Evolutionary conservation across 1,139 yeast genomes (phyloP).

Genomic region (Blastobotrys arbuscula): DNA sequence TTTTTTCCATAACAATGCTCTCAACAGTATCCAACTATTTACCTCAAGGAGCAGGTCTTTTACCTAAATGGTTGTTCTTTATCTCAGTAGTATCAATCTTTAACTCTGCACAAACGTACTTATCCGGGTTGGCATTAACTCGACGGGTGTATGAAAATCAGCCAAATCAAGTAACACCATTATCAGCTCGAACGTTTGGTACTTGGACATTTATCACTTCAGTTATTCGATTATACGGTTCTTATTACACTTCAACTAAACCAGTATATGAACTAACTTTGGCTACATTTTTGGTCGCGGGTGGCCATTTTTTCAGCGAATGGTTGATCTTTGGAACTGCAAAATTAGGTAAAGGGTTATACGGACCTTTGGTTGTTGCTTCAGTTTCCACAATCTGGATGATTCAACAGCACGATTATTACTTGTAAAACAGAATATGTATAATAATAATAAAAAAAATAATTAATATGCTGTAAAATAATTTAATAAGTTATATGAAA

Average conservation of each 20-base stretch:
- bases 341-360: slow-evolving; percentile 77
- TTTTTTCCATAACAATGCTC: neutral
- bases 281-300: slow-evolving; percentile 80
- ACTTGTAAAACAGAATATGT: slow-evolving; percentile 25
- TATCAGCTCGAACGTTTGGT: slow-evolving; percentile 93
- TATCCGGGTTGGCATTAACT: slow-evolving; percentile 65
- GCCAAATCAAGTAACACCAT: slow-evolving; percentile 60
- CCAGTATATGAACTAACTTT: slow-evolving; percentile 67
- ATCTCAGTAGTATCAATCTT: slow-evolving; percentile 85
- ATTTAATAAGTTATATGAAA: no score
- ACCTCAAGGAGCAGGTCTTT: slow-evolving; percentile 44
- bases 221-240: slow-evolving; percentile 79
- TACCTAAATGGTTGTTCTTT: slow-evolving; percentile 68
- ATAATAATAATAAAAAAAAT: slow-evolving; percentile 1
- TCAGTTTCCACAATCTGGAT: slow-evolving; percentile 43
- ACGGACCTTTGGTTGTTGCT: slow-evolving; percentile 76
- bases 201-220: slow-evolving; percentile 94
- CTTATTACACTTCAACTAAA: slow-evolving; percentile 53
- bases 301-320: slow-evolving; percentile 76
- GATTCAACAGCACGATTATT: slow-evolving; percentile 39
- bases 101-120: slow-evolving; percentile 85
- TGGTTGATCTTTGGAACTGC: slow-evolving; percentile 77
- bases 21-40: no score
- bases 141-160: slow-evolving; percentile 69
- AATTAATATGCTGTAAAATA: neutral